A percentile compares a stretch with the other conserved stretches of the same genome.
Evolutionary conservation across 352 stramenopile genomes (phyloP).

Genomic region (Pythium phragmitis): DNA sequence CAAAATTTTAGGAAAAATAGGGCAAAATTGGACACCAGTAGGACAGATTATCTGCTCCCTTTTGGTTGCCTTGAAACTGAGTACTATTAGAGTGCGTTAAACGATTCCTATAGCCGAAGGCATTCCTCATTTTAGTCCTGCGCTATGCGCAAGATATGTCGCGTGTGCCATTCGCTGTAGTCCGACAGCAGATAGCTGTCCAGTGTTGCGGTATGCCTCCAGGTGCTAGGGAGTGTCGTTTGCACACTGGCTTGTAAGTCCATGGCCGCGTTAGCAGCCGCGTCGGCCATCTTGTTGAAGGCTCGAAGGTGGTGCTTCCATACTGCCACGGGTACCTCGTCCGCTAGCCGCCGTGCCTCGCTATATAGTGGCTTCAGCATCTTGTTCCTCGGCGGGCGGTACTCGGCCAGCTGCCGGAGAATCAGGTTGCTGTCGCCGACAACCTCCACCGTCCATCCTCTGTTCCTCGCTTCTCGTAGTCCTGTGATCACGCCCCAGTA

Average conservation of each 20-base stretch:
- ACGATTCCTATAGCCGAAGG: conserved; percentile 6
- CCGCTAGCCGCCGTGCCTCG: neutral
- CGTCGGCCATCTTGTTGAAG: conserved; percentile 25
- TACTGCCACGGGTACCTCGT: neutral
- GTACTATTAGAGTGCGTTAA: conserved; percentile 10
- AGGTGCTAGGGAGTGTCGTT: neutral
- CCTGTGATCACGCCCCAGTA: conserved; percentile 4
- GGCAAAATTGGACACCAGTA: too few species aligned
- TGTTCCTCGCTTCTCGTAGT: neutral
- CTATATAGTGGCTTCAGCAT: conserved; percentile 2
- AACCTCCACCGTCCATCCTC: neutral
- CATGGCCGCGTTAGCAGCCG: conserved; percentile 11
- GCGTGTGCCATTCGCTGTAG: neutral
- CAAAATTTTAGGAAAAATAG: too few species aligned
- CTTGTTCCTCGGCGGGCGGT: neutral
- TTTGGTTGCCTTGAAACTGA: too few species aligned
- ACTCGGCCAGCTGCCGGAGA: neutral
- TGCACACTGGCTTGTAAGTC: neutral
- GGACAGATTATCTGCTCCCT: too few species aligned
- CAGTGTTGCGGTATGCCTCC: neutral
- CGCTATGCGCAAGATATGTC: neutral
- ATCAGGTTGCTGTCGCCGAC: conserved; percentile 19
- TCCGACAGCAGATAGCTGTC: neutral
- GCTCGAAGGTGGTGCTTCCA: conserved; percentile 20
- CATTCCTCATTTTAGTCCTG: neutral